Conservation (phyloP, 768 basidiomycete species). For the Lentinula detonsa region DNA sequence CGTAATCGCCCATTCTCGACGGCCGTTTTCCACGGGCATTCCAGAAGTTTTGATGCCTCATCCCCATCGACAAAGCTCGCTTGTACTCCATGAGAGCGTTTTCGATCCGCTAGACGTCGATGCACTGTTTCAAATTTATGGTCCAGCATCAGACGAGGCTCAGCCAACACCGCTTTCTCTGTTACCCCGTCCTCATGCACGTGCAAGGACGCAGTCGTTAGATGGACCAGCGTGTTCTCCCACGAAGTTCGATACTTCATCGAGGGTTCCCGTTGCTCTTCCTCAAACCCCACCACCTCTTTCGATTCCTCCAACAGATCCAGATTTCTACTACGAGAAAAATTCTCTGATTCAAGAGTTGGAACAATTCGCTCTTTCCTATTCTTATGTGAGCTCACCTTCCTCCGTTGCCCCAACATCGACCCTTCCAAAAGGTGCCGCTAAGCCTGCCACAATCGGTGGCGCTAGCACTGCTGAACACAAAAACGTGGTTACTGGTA, state of each 20-base stretch:
- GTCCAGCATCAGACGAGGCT: not conserved
- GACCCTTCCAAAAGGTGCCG: constrained; percentile 2
- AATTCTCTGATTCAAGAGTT: not conserved
- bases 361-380: constrained; percentile 1
- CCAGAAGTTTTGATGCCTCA: not conserved
- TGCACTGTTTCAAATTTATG: not conserved
- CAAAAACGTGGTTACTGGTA: not conserved
- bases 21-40: not conserved
- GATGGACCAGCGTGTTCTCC: not conserved
- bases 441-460: not conserved
- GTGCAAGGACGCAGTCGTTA: not conserved
- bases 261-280: not conserved
- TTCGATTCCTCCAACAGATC: not conserved
- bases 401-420: not conserved
- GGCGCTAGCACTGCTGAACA: not conserved
- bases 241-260: not conserved
- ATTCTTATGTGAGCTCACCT: not conserved
- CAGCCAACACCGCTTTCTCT: not conserved
- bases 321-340: not conserved
- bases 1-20: not conserved
- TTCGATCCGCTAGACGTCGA: not conserved
- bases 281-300: not conserved
- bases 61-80: not conserved
- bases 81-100: not conserved
- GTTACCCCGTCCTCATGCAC: constrained; percentile 1